Conservation (phyloP, 2,329 filamentous ascomycete species). For the Epichloe scottii region DNA sequence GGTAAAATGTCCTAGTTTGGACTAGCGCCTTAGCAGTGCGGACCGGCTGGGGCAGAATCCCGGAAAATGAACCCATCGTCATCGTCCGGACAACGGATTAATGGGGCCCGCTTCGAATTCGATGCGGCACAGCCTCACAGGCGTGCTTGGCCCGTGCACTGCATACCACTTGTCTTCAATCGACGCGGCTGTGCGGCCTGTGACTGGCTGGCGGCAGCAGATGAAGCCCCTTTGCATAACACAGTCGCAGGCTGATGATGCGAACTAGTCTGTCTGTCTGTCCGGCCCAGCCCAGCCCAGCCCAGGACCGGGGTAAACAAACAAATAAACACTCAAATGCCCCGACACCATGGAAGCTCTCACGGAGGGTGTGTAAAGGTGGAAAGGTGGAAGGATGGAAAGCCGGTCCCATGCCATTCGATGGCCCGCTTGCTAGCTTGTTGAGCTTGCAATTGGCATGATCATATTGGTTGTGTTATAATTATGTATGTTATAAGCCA, state of each 20-base stretch:
- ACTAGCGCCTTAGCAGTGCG: not conserved
- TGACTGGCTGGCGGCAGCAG: constrained; percentile 1
- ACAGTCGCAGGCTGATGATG: not conserved
- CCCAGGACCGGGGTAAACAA: constrained; percentile 1
- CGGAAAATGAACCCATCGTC: not conserved
- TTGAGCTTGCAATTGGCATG: too few relatives aligned
- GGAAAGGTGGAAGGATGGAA: not conserved
- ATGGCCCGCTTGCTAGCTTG: not conserved
- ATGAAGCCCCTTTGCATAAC: not conserved
- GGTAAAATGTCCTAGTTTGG: not conserved
- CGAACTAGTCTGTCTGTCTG: too few relatives aligned
- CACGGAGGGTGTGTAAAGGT: too few relatives aligned
- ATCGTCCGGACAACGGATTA: constrained; percentile 4
- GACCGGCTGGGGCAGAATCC: not conserved
- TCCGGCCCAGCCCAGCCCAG: not conserved
- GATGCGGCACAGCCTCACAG: not conserved
- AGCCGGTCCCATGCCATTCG: not conserved
- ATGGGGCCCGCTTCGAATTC: not conserved
- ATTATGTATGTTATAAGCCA: too few relatives aligned
- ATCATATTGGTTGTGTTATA: too few relatives aligned
- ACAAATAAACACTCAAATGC: constrained; percentile 4
- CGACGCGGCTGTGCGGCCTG: not conserved
- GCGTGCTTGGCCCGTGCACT: not conserved
- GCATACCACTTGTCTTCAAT: not conserved
- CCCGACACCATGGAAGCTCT: not conserved